Evolutionary conservation across 768 basidiomycete genomes (phyloP).

Genomic region (Ramaria sp.): DNA sequence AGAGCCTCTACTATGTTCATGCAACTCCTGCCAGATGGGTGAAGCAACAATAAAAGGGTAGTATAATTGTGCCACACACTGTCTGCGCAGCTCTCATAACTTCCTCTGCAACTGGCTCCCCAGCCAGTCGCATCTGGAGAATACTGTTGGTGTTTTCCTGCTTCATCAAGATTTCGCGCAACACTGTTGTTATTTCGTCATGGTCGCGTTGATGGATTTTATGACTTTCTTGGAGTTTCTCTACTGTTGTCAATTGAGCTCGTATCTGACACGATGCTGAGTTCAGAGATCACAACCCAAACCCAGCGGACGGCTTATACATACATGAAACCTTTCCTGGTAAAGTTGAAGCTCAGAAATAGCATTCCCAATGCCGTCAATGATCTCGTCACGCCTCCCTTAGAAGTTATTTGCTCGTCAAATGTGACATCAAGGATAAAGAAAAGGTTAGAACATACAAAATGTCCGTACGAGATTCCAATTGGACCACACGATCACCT

Average conservation of each 20-base stretch:
- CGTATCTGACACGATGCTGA: slow-evolving; percentile 10
- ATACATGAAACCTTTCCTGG: slow-evolving; percentile 33
- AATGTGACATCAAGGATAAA: neutral
- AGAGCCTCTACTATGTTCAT: neutral
- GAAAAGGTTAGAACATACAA: slow-evolving; percentile 20
- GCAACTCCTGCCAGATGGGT: slow-evolving; percentile 2
- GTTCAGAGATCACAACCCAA: slow-evolving; percentile 21
- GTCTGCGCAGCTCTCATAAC: slow-evolving; percentile 46
- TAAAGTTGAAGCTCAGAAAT: slow-evolving; percentile 30
- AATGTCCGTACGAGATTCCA: slow-evolving; percentile 28
- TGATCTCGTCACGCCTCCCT: slow-evolving; percentile 39
- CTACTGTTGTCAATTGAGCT: neutral
- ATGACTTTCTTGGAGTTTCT: slow-evolving; percentile 13
- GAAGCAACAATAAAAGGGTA: neutral
- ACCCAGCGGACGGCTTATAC: slow-evolving; percentile 17
- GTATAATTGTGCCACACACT: slow-evolving; percentile 19
- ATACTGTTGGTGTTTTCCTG: slow-evolving; percentile 27
- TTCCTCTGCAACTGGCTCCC: slow-evolving; percentile 29
- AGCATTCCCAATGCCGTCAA: slow-evolving; percentile 32
- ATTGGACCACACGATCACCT: slow-evolving; percentile 28
- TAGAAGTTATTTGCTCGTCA: neutral
- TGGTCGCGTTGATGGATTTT: slow-evolving; percentile 20
- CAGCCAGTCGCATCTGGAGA: slow-evolving; percentile 28
- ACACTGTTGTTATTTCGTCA: slow-evolving; percentile 21
- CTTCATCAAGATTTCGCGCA: slow-evolving; percentile 29